Percentiles rank a stretch among this genome's conserved stretches.
These are phyloP conservation scores for Colletotrichum australisinense DNA, from an alignment of 2,329 filamentous ascomycete genomes.

Conservation along the genomic window DNA sequence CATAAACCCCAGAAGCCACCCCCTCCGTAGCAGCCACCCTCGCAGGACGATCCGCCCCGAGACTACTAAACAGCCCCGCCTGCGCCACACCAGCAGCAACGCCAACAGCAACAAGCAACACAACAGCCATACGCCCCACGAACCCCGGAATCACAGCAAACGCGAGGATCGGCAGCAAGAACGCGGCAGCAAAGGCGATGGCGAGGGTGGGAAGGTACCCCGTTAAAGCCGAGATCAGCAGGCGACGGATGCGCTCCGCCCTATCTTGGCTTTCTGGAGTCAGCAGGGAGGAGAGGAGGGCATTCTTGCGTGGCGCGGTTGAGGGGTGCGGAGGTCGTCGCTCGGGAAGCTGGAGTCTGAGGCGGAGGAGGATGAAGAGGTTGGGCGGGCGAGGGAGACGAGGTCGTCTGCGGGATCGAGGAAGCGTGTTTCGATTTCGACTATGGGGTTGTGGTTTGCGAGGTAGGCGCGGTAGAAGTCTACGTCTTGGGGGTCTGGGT, in stretches of 20 bases:
- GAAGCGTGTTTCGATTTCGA: conserved; percentile 69
- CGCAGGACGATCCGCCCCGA: conserved; percentile 36
- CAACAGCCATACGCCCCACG: conserved; percentile 67
- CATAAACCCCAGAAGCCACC: conserved; percentile 46
- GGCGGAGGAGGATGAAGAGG: not conserved
- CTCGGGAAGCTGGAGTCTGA: not conserved
- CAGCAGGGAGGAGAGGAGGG: not conserved
- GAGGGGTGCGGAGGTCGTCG: conserved; percentile 33
- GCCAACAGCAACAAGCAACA: conserved; percentile 62
- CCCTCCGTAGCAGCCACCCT: conserved; percentile 32
- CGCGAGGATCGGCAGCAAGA: conserved; percentile 68
- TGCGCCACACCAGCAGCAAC: conserved; percentile 48
- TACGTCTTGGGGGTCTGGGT: conserved; percentile 63
- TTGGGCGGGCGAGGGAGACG: conserved; percentile 50
- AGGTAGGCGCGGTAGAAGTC: conserved; percentile 65
- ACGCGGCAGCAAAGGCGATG: conserved; percentile 58
- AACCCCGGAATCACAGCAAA: conserved; percentile 69
- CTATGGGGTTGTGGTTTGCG: conserved; percentile 63
- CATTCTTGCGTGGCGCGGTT: conserved; percentile 20
- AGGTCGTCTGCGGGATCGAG: conserved; percentile 67
- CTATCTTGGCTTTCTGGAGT: conserved; percentile 12
- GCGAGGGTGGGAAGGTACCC: conserved; percentile 46
- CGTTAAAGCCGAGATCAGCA: not conserved
- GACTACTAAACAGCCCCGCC: conserved; percentile 42
- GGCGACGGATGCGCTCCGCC: not conserved